A percentile compares a stretch with the other conserved stretches of the same genome.
Evolutionary conservation across 257 asterid species (phyloP).

Genomic region (Ilex aquifolium): DNA sequence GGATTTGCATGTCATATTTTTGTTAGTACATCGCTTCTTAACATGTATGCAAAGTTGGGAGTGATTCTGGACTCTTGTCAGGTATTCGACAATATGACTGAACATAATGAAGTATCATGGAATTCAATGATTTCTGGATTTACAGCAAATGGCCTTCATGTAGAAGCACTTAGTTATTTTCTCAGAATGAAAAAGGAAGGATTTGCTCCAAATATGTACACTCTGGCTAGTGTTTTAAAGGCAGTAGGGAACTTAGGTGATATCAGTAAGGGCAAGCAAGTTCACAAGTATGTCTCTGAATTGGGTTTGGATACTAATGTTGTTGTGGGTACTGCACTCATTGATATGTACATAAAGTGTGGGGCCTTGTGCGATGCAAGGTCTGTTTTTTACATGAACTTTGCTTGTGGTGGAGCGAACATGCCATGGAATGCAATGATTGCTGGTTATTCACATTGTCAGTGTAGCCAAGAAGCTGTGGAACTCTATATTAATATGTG

Average conservation of each 20-base stretch:
- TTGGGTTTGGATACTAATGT: slow-evolving; percentile 30
- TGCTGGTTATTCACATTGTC: slow-evolving; percentile 29
- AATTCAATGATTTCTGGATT: slow-evolving; percentile 58
- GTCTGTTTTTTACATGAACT: slow-evolving; percentile 27
- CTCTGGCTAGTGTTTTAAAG: slow-evolving; percentile 40
- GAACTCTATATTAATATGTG: slow-evolving; percentile 32
- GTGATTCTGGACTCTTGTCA: slow-evolving; percentile 28
- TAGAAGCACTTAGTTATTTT: slow-evolving; percentile 37
- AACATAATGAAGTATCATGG: slow-evolving; percentile 44
- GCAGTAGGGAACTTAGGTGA: slow-evolving; percentile 44
- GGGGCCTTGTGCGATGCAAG: slow-evolving; percentile 36
- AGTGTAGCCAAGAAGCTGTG: slow-evolving; percentile 32
- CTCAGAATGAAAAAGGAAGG: slow-evolving; percentile 39
- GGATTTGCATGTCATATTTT: slow-evolving; percentile 42
- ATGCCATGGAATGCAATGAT: slow-evolving; percentile 61
- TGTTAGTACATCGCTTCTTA: slow-evolving; percentile 44
- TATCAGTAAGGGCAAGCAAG: slow-evolving; percentile 31
- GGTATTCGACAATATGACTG: slow-evolving; percentile 38
- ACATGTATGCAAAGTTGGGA: slow-evolving; percentile 42
- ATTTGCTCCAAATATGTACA: slow-evolving; percentile 31
- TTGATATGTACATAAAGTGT: slow-evolving; percentile 48
- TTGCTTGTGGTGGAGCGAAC: slow-evolving; percentile 27
- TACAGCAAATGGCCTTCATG: slow-evolving; percentile 37
- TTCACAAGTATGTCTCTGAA: slow-evolving; percentile 33
- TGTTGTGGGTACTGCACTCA: slow-evolving; percentile 44